These are phyloP conservation scores for Mycena galopus DNA, from an alignment of 768 basidiomycete genomes.

Conservation along the genomic window DNA sequence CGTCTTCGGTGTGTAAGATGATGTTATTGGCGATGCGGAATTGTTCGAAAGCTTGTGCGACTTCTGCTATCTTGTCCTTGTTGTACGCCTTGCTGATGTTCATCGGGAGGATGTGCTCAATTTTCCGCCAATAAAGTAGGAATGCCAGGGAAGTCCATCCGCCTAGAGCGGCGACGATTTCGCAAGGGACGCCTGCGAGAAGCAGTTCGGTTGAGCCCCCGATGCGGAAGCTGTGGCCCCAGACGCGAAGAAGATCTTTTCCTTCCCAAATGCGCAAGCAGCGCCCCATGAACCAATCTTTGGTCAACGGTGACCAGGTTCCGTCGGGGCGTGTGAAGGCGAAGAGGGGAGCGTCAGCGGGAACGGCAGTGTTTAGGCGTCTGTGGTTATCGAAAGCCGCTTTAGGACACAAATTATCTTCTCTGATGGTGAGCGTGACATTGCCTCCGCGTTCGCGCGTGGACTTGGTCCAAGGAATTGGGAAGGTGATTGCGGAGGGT, in stretches of 20 bases:
- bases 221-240: too few species aligned
- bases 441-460: conserved; percentile 29
- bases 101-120: too few species aligned
- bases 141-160: too few species aligned
- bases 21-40: too few species aligned
- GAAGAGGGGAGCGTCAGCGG: conserved; percentile 23
- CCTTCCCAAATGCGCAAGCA: conserved; percentile 32
- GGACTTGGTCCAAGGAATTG: conserved; percentile 51
- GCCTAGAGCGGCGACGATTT: too few species aligned
- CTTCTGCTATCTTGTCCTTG: too few species aligned
- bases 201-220: background rate
- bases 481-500: conserved; percentile 30
- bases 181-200: too few species aligned
- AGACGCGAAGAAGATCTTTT: conserved; percentile 2
- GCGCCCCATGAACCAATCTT: conserved; percentile 23
- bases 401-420: conserved; percentile 34
- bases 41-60: too few species aligned
- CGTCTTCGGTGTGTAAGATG: too few species aligned
- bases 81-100: too few species aligned
- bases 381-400: conserved; percentile 39
- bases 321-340: conserved; percentile 8
- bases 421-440: conserved; percentile 29
- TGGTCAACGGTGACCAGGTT: too few species aligned
- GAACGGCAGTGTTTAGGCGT: conserved; percentile 28
- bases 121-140: too few species aligned